Evolutionary conservation across 2,329 filamentous ascomycete genomes (phyloP).

Genomic region (Mariannaea elegans): DNA sequence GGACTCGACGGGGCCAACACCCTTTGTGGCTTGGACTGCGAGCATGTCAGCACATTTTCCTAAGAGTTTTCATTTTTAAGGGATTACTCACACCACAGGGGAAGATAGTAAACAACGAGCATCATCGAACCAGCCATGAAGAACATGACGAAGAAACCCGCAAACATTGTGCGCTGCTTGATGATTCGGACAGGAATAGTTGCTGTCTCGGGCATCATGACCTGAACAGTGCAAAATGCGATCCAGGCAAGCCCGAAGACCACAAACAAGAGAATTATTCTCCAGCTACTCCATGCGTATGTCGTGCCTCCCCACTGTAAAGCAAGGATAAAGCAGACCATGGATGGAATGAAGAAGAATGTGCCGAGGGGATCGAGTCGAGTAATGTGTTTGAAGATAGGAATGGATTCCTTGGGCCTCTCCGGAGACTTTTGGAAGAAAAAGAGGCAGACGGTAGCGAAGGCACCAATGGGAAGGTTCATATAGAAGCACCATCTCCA

Average conservation of each 20-base stretch:
- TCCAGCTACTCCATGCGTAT: conserved; percentile 62
- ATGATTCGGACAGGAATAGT: conserved; percentile 66
- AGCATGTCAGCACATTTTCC: conserved; percentile 25
- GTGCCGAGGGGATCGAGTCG: conserved; percentile 68
- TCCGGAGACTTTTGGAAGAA: conserved; percentile 57
- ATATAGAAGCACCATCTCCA: conserved; percentile 70
- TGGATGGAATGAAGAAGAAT: conserved; percentile 65
- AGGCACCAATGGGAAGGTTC: conserved; percentile 64
- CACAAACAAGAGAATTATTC: conserved; percentile 62
- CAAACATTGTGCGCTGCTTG: conserved; percentile 62
- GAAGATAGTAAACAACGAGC: conserved; percentile 63
- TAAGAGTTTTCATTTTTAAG: neutral
- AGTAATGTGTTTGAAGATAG: conserved; percentile 54
- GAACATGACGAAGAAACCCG: conserved; percentile 56
- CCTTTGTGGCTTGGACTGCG: conserved; percentile 64
- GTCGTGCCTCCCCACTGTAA: conserved; percentile 69
- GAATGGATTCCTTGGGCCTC: conserved; percentile 40
- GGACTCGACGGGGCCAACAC: conserved; percentile 60
- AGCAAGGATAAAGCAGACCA: conserved; percentile 68
- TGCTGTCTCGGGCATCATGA: conserved; percentile 62
- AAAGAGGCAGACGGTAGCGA: conserved; percentile 58
- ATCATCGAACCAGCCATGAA: conserved; percentile 62
- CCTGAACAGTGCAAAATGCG: conserved; percentile 61
- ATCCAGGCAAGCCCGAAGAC: conserved; percentile 57
- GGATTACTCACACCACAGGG: conserved; percentile 60